These are phyloP conservation scores for Irpex sp. DNA, from an alignment of 1,284 basidiomycete genomes.

Conservation along the genomic window DNA sequence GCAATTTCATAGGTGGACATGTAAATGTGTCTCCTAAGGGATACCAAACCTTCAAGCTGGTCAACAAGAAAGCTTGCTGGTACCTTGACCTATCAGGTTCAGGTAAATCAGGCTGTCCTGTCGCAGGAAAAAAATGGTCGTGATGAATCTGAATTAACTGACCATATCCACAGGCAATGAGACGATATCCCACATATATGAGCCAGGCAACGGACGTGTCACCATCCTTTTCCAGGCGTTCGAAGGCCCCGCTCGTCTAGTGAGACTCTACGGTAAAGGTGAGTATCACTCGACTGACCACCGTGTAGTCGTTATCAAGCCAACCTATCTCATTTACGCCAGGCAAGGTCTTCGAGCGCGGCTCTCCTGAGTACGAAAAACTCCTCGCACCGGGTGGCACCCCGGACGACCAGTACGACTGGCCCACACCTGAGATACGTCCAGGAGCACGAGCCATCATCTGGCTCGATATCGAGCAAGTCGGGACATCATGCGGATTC, in stretches of 20 bases:
- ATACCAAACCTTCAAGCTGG: slow-evolving; percentile 43
- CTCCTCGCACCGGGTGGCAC: neutral
- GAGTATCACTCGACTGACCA: slow-evolving; percentile 1
- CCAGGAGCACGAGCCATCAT: slow-evolving; percentile 11
- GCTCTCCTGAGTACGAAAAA: slow-evolving; percentile 11
- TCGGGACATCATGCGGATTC: slow-evolving; percentile 11
- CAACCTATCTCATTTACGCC: neutral
- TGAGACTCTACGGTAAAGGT: slow-evolving; percentile 52
- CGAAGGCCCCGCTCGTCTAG: slow-evolving; percentile 49
- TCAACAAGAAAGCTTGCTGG: slow-evolving; percentile 45
- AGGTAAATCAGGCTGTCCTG: slow-evolving; percentile 31
- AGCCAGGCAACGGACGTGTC: slow-evolving; percentile 46
- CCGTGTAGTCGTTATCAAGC: neutral
- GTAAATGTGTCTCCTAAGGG: slow-evolving; percentile 58
- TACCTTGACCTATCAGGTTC: slow-evolving; percentile 56
- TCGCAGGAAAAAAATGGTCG: neutral
- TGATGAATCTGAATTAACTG: neutral
- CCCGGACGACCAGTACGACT: slow-evolving; percentile 4
- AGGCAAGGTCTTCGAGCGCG: slow-evolving; percentile 11
- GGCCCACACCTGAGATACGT: slow-evolving; percentile 8
- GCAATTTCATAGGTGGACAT: slow-evolving; percentile 34
- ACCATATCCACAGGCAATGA: slow-evolving; percentile 37
- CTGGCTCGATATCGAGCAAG: slow-evolving; percentile 12
- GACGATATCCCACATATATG: slow-evolving; percentile 55
- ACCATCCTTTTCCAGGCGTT: slow-evolving; percentile 55